Percentiles rank a stretch among this genome's conserved stretches.
Evolutionary conservation across 306 rosid genomes (phyloP).

Genomic region (Begonia peltatifolia): DNA sequence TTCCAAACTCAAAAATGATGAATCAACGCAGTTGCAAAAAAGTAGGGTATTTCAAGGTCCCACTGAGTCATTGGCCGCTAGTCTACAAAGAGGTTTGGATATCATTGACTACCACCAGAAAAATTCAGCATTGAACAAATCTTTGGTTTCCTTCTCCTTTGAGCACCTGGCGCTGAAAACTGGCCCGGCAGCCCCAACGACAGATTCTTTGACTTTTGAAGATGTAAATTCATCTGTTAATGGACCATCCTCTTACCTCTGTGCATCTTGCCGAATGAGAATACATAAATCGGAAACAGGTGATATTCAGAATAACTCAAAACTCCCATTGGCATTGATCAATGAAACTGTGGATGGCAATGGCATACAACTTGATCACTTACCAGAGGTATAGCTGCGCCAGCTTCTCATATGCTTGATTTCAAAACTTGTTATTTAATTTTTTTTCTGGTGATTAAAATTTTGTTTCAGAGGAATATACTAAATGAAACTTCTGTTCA

Average conservation of each 20-base stretch:
- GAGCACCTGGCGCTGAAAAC: conserved; percentile 48
- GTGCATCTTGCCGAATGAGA: conserved; percentile 52
- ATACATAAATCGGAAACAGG: conserved; percentile 20
- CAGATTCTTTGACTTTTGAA: conserved; percentile 21
- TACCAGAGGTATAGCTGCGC: background rate
- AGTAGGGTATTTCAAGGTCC: conserved; percentile 58
- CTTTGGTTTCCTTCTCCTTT: conserved; percentile 74
- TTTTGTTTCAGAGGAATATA: too few species aligned
- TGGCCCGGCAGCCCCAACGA: conserved; percentile 35
- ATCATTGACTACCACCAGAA: conserved; percentile 80
- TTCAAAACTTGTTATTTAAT: background rate
- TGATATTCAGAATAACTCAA: conserved; percentile 27
- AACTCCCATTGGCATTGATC: too few species aligned
- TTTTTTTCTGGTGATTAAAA: background rate
- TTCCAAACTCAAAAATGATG: conserved; percentile 31
- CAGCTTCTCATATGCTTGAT: background rate
- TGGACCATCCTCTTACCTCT: conserved; percentile 31
- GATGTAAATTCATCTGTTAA: conserved; percentile 26
- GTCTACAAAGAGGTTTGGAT: conserved; percentile 88
- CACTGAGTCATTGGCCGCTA: conserved; percentile 78
- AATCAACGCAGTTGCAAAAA: conserved; percentile 34
- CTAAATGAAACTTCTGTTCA: too few species aligned
- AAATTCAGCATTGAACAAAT: conserved; percentile 50
- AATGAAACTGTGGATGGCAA: too few species aligned
- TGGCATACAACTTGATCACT: too few species aligned